Percentiles rank a stretch among this genome's conserved stretches.
phyloP scores from a whole-genome alignment of 2,329 filamentous ascomycete species.

The Lasiodiplodia theobromae region DNA sequence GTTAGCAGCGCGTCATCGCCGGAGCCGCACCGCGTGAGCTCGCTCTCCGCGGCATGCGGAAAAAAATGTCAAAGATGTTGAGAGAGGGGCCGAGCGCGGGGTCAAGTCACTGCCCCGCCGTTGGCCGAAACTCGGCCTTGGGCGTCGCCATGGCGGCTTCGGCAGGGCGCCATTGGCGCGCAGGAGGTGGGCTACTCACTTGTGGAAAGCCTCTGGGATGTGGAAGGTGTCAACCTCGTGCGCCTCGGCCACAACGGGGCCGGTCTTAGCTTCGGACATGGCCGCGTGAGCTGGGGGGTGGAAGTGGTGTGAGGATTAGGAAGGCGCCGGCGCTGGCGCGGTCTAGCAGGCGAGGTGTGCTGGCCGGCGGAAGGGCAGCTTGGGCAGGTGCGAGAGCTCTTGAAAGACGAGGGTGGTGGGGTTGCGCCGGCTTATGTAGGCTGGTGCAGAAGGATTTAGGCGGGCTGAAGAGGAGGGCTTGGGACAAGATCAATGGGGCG shows the following conservation, averaged over 20 bases:
- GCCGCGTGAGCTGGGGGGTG: neutral
- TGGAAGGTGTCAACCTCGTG: conserved; percentile 77
- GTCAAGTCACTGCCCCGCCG: conserved; percentile 9
- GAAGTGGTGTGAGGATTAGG: conserved; percentile 7
- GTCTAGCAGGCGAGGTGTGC: neutral
- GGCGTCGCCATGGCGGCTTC: conserved; percentile 13
- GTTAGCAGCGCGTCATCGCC: conserved; percentile 10
- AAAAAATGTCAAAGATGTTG: neutral
- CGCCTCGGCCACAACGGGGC: conserved; percentile 74
- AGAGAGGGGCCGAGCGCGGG: conserved; percentile 16
- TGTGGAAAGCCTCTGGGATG: conserved; percentile 60
- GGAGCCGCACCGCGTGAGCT: conserved; percentile 5
- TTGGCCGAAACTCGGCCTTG: conserved; percentile 16
- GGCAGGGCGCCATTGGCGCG: conserved; percentile 1
- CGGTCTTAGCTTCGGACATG: conserved; percentile 50
- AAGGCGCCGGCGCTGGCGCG: conserved; percentile 19
- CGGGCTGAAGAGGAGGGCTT: conserved; percentile 1
- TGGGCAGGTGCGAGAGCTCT: neutral
- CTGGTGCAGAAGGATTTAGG: neutral
- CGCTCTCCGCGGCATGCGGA: neutral
- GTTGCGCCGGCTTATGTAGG: conserved; percentile 13
- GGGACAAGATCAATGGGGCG: conserved; percentile 12
- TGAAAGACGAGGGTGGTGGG: conserved; percentile 14
- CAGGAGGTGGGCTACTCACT: conserved; percentile 41
- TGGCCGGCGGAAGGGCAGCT: conserved; percentile 1